Percentiles rank a stretch among this genome's conserved stretches.
Conservation (phyloP, 768 basidiomycete genomes). For the Hericium rajendrae region DNA sequence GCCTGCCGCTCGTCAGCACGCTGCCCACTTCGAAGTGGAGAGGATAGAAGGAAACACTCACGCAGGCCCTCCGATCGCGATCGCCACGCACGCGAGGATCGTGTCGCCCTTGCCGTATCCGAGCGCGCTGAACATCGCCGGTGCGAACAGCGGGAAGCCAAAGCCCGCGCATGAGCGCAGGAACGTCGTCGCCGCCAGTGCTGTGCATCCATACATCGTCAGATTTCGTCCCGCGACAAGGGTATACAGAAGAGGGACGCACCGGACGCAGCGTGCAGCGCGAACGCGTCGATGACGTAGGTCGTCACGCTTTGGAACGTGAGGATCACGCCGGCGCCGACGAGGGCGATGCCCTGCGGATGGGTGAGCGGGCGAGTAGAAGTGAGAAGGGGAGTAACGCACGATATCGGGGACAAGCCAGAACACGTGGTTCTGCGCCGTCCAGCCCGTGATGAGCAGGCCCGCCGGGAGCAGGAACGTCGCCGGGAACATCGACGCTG, state of each 20-base stretch:
- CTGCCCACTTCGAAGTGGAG: too few species aligned
- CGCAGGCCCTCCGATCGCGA: constrained; percentile 56
- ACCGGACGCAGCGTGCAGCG: constrained; percentile 62
- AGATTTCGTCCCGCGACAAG: neutral
- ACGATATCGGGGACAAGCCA: constrained; percentile 72
- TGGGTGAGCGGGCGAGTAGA: neutral
- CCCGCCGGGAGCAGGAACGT: constrained; percentile 56
- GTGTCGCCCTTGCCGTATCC: constrained; percentile 68
- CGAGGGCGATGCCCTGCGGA: constrained; percentile 41
- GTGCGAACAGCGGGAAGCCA: constrained; percentile 71
- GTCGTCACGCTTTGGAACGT: constrained; percentile 55
- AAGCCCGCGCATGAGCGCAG: constrained; percentile 63
- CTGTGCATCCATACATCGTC: constrained; percentile 21
- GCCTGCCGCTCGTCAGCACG: constrained; percentile 28
- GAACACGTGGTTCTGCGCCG: constrained; percentile 41
- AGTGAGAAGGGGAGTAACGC: neutral
- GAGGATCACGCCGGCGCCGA: constrained; percentile 52
- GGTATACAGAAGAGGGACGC: constrained; percentile 11
- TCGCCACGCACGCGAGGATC: constrained; percentile 47
- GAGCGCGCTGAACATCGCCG: constrained; percentile 51
- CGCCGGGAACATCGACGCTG: constrained; percentile 52
- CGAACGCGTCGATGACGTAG: constrained; percentile 61
- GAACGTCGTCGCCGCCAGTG: constrained; percentile 55
- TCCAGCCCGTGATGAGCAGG: constrained; percentile 64
- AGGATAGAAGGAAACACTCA: too few species aligned